Evolutionary conservation across 148 eudicot species (phyloP), one percentile per base, ranked within the genome.

Genomic region (Heliamphora exappendiculata): DNA sequence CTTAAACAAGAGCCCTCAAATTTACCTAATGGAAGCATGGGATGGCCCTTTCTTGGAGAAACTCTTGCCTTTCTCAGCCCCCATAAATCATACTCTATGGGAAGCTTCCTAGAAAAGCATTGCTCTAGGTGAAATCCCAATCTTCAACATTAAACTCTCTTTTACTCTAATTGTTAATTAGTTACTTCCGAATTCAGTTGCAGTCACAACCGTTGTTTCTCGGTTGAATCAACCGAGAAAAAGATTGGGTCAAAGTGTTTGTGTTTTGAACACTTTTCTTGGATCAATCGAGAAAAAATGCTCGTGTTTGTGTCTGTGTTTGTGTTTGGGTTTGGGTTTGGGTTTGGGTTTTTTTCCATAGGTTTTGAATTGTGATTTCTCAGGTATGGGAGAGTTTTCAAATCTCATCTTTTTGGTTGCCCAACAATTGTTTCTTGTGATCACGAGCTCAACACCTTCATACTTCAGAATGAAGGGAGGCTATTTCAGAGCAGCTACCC

Each of bases 381-480:
- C 67, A 87, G 86, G 76, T 89, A 89, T 69, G 92, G 90, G 6
- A 85, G n/a, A 5, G 85, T 89, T 1, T 89, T 89, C 76, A 83
- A 81, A 47, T 83, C 92, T 19, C 83, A 87, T 63, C 77, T 89
- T 24, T 89, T 89, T 51, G 88, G 88, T 0, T 54, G 20, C 22
- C 86, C 81, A 45, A 85, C 88, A 3, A 80, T 89, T 26, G 86
- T 89, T 6, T 89, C 90, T 4, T 84, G 88, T 66, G 92, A 89
- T 78, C 81, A 81, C 19, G 92, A 87, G 34, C 78, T 87, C 45
- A 89, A 81, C 49, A 39, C 44, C 10, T 87, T 86, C 57, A 41
- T 89, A 10, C 82, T 89, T 17, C 87, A 87, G 33, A 87, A 86
- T 70, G 89, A 89, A 75, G 89, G 73, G 65, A 86, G 47, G 78